These are phyloP conservation scores for Leccinum idahoense DNA, from an alignment of 1,284 basidiomycete genomes.

Conservation along the genomic window DNA sequence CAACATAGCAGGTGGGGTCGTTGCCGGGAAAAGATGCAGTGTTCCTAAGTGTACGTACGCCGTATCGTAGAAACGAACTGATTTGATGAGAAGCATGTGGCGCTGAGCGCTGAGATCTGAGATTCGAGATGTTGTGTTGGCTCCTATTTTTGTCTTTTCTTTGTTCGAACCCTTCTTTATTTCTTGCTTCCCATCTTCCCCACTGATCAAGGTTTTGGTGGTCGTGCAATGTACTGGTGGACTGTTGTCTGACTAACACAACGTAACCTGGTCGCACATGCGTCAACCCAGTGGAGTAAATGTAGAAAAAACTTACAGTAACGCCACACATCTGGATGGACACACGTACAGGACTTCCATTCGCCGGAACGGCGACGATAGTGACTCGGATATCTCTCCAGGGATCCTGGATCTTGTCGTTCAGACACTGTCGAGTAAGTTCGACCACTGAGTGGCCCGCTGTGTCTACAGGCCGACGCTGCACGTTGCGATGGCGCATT, in stretches of 20 bases:
- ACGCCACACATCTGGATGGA: neutral
- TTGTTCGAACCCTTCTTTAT: neutral
- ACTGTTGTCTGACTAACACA: neutral
- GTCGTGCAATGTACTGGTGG: neutral
- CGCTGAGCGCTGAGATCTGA: too few relatives aligned
- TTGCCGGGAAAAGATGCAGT: neutral
- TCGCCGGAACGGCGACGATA: neutral
- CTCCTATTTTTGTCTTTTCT: neutral
- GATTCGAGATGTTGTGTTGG: neutral
- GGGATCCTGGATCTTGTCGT: neutral
- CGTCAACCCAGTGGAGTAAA: neutral
- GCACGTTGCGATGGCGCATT: too few relatives aligned
- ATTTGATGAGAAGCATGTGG: neutral
- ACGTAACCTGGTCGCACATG: neutral
- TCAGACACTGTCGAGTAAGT: neutral
- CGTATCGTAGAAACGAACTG: neutral
- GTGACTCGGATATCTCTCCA: neutral
- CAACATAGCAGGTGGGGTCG: neutral
- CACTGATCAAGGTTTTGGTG: neutral
- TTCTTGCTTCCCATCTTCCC: neutral
- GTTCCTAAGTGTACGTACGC: neutral
- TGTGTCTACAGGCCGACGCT: too few relatives aligned
- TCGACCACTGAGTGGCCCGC: too few relatives aligned
- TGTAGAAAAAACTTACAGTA: too few relatives aligned
- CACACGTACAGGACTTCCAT: neutral